Evolutionary conservation across 805 yeast species (phyloP).

Genomic region (Starmerella scarabaei): DNA sequence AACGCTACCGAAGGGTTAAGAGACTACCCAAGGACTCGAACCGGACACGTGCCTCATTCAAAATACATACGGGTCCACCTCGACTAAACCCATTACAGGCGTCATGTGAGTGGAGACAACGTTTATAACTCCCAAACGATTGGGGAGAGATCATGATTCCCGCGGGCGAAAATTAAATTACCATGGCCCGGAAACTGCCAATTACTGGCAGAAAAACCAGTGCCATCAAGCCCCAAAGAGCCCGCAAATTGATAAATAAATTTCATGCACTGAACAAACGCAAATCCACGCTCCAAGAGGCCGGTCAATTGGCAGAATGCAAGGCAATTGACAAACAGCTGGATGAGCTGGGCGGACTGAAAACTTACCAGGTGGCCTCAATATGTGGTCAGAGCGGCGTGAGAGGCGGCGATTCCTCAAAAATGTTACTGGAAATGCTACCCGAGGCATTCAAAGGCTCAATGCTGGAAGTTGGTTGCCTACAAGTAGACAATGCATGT

Average conservation of each 20-base stretch:
- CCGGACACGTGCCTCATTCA: slow-evolving; percentile 24
- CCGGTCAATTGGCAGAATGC: slow-evolving; percentile 25
- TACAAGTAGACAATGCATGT: slow-evolving; percentile 55
- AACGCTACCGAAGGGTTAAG: slow-evolving; percentile 19
- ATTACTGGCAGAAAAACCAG: slow-evolving; percentile 28
- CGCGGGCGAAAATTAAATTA: background rate
- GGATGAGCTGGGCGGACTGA: slow-evolving; percentile 56
- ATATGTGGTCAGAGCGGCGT: slow-evolving; percentile 62
- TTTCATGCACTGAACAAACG: slow-evolving; percentile 58
- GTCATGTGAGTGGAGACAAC: background rate
- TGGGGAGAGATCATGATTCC: background rate
- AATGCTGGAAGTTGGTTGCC: slow-evolving; percentile 76
- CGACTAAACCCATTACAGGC: slow-evolving; percentile 24
- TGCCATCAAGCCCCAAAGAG: slow-evolving; percentile 46
- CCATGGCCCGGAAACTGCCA: slow-evolving; percentile 10
- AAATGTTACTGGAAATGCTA: slow-evolving; percentile 63
- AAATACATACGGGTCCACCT: slow-evolving; percentile 8
- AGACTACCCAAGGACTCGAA: slow-evolving; percentile 25
- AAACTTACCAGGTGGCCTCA: slow-evolving; percentile 73
- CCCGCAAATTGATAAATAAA: slow-evolving; percentile 63
- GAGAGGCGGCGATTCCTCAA: slow-evolving; percentile 90
- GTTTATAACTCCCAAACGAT: background rate
- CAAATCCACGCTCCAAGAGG: slow-evolving; percentile 15
- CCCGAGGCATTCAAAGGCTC: slow-evolving; percentile 16
- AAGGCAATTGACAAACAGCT: slow-evolving; percentile 53